Evolutionary conservation across 306 rosid species (phyloP).

Genomic region (Trichosanthes cucumerina): DNA sequence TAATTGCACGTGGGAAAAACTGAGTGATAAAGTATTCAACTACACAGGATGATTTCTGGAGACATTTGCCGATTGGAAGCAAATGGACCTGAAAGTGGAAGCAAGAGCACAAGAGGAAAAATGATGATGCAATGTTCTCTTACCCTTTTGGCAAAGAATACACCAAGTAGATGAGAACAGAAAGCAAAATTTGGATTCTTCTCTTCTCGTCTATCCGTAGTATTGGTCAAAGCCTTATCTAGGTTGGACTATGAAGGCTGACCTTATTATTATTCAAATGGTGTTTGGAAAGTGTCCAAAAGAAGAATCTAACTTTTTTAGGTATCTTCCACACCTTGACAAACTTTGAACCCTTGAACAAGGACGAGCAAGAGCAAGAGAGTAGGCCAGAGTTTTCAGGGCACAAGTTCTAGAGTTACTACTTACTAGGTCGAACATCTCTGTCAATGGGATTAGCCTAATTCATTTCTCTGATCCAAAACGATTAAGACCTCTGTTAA

Average conservation of each 20-base stretch:
- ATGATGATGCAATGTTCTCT: neutral
- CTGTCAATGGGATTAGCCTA: neutral
- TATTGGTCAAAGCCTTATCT: neutral
- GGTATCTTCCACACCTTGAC: neutral
- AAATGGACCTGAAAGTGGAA: neutral
- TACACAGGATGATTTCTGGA: neutral
- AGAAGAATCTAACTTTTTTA: neutral
- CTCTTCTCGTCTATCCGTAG: neutral
- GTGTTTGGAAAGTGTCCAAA: neutral
- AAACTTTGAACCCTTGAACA: neutral
- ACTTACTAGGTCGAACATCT: neutral
- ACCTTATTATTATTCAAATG: no score
- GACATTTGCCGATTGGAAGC: neutral
- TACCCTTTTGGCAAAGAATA: neutral
- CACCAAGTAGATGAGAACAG: neutral
- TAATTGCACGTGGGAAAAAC: neutral
- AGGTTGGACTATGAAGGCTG: no score
- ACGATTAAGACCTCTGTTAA: neutral
- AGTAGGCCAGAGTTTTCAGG: neutral
- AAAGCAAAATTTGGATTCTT: neutral
- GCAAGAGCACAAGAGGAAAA: no score
- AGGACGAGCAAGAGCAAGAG: neutral
- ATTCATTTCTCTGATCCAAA: neutral
- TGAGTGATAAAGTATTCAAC: neutral
- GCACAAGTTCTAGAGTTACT: neutral